Evolutionary conservation across 1,284 basidiomycete genomes (phyloP), one percentile per base, ranked within the genome.

Genomic region (Vanrija humicola): DNA sequence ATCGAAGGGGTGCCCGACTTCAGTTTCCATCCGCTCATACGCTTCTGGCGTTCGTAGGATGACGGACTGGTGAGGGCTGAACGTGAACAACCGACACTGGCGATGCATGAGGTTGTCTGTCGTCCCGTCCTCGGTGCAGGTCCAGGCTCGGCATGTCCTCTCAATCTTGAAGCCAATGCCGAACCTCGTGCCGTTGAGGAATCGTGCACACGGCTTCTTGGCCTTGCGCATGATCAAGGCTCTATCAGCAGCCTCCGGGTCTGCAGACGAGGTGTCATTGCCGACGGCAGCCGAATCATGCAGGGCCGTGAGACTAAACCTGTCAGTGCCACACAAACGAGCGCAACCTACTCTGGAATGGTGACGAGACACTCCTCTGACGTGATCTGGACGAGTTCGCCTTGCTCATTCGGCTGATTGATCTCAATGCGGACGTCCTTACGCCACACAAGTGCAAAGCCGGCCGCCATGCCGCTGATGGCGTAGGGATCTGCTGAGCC

Each of bases 101-200:
- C 91, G 85, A 68, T 91, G 82, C 65, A 90, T 88, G 4, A 86
- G 73, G 23, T 82, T 78, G 15, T 64, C 60, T 10, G 66, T 67
- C 6, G 85, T 83, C 15, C 78, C 78, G 70, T 90, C 94, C 14
- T 75, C 79, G 15, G 64, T 43, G 68, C 94, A 98, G 43, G 83
- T 75, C 48, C 74, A 84, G n/a, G 81, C 75, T 8, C 83, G 83
- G 74, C 95, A 98, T 0, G 92, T 83, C 46, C 91, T 82, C 74
- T 98, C 95, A 43, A 93, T 81, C 9, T 82, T 81, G 68, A 91
- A 84, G 1, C 93, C 91, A 26, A 95, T 82, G 8, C 95, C 95
- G 75, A 93, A 94, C 28, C 89, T 83, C n/a, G 95, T 87, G 16
- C 94, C 94, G 54, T 90, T 89, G 28, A 83, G 82, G 62, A 97